Evolutionary conservation across 371 early-diverging fungal genomes (phyloP), one percentile per base, ranked within the genome.

Genomic region (Syncephalastrum racemosum): DNA sequence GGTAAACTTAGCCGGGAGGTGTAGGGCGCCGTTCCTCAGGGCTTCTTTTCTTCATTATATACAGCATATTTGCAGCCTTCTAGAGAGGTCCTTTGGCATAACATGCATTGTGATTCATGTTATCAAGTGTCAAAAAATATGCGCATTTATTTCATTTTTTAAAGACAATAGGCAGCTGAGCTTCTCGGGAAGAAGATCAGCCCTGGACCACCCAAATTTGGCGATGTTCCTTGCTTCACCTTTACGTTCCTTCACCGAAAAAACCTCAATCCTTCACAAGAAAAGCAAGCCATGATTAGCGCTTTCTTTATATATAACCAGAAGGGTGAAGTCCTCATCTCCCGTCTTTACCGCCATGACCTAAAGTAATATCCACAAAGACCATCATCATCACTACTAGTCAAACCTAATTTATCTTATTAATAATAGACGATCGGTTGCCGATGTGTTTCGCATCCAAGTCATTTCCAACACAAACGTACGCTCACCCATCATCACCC

Each of bases 281-380:
- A 10, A 46, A 46, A 46, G 46, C 46, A 16, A 23, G 15, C 51
- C 44, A 92, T 93, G 93, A 86, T 93, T 57, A 89, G 90, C 68
- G 93, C 91, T 7, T 83, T 97, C 52, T 96, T 97, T 80, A 92
- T 94, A 57, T 94, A 92, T 65, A 96, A 93, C 75, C 92, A 91
- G 61, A 97, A 97, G 68, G 98, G 98, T 36, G 98, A 98, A 68
- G 95, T 97, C n/a, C 92, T 98, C 53, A 96, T 98, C 60, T 95
- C 96, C 20, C 84, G 98, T 57, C 76, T 94, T 20, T 97, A 95
- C 69, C 85, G 97, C 39, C 90, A 91, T 59, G 98, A 98, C 70
- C 81, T 94, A 45, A 94, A 92, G 96, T 95, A 83, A 70, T 72
- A 57, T 27, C 10, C 12, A 31, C 12, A 13, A 20, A 8, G 20